These are phyloP conservation scores for Chaetomidium leptoderma DNA, from an alignment of 495 filamentous ascomycete genomes.

Conservation along the genomic window DNA sequence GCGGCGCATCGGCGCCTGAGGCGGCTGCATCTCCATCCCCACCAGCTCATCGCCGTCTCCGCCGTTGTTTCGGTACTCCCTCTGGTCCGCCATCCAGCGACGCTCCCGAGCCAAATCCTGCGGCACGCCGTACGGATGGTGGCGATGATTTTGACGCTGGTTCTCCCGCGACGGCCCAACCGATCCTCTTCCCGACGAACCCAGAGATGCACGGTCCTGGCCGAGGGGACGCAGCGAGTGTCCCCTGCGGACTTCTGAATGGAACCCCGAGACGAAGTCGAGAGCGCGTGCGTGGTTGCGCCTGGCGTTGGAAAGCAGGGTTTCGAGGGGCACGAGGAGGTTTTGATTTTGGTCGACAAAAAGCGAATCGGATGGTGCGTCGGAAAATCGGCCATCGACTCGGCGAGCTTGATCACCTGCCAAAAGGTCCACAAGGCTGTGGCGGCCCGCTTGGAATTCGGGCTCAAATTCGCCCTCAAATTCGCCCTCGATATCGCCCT, in stretches of 20 bases:
- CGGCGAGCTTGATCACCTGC: neutral
- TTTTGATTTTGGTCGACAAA: conserved; percentile 15
- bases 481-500: neutral
- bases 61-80: conserved; percentile 22
- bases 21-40: conserved; percentile 4
- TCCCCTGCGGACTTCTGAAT: conserved; percentile 2
- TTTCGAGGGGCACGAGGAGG: neutral
- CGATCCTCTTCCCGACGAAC: neutral
- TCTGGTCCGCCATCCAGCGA: neutral
- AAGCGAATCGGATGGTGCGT: conserved; percentile 12
- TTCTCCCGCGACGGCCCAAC: neutral
- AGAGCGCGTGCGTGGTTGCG: neutral
- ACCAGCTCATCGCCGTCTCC: conserved; percentile 9
- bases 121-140: neutral
- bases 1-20: neutral
- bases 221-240: too few species aligned
- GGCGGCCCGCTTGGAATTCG: neutral
- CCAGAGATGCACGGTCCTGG: neutral
- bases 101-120: neutral
- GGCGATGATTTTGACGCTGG: neutral
- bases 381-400: neutral
- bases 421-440: neutral
- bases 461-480: neutral
- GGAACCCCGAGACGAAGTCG: neutral
- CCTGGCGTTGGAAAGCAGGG: neutral